Conservation (phyloP, 805 yeast genomes). For the Starmerella davenportii region DNA sequence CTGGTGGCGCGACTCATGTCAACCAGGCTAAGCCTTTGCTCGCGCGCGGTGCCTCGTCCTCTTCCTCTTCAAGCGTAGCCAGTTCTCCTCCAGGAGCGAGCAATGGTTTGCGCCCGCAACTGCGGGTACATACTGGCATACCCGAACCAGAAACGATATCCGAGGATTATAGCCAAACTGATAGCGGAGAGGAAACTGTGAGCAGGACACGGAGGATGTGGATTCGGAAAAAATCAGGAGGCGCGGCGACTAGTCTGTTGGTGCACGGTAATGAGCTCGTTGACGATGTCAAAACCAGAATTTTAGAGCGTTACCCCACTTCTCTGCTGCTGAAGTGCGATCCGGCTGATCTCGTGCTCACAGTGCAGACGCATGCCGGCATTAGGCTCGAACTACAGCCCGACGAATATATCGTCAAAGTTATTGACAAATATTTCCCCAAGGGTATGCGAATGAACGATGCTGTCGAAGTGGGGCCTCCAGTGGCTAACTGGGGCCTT, state of each 20-base stretch:
- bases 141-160: not conserved
- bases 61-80: not conserved
- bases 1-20: too few species aligned
- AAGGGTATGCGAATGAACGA: slow-evolving; percentile 51
- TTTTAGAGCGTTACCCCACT: slow-evolving; percentile 49
- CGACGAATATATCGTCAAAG: slow-evolving; percentile 39
- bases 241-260: slow-evolving; percentile 47
- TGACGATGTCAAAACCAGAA: slow-evolving; percentile 54
- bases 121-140: not conserved
- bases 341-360: slow-evolving; percentile 40
- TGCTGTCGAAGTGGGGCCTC: slow-evolving; percentile 36
- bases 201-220: slow-evolving; percentile 8
- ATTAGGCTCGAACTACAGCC: slow-evolving; percentile 27
- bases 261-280: slow-evolving; percentile 47
- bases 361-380: slow-evolving; percentile 8
- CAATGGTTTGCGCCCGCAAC: not conserved
- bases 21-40: not conserved
- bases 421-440: slow-evolving; percentile 44
- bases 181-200: not conserved
- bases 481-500: slow-evolving; percentile 3
- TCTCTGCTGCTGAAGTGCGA: slow-evolving; percentile 43
- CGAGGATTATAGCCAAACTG: not conserved
- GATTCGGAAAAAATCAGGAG: slow-evolving; percentile 18
- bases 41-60: not conserved
- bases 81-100: not conserved